These are phyloP conservation scores for Chaetomium sp. DNA, from an alignment of 2,329 filamentous ascomycete species.

Conservation along the genomic window DNA sequence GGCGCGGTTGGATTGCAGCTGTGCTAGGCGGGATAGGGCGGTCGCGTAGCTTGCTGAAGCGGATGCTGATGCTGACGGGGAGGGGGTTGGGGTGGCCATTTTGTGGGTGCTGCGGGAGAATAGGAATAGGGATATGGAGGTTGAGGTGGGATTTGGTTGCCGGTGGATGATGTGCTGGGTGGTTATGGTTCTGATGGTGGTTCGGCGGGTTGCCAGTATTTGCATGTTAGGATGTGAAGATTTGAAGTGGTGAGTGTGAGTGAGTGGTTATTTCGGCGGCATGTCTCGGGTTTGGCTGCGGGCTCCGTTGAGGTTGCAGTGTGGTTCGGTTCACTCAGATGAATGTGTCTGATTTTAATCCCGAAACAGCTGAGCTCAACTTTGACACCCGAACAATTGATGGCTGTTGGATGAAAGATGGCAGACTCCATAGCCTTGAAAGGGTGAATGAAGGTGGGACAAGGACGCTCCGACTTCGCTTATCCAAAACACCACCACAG, in stretches of 20 bases:
- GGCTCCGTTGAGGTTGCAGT: background rate
- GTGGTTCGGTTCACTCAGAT: background rate
- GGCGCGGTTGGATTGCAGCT: slow-evolving; percentile 77
- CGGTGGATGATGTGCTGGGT: background rate
- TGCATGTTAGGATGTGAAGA: background rate
- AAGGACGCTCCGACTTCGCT: background rate
- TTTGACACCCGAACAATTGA: background rate
- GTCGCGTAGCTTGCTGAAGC: slow-evolving; percentile 53
- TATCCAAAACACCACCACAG: background rate
- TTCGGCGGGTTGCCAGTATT: background rate
- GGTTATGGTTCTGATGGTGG: background rate
- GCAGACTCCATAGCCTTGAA: background rate
- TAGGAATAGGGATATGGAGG: background rate
- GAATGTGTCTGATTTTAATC: background rate
- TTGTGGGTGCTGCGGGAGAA: slow-evolving; percentile 3
- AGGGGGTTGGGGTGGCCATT: slow-evolving; percentile 17
- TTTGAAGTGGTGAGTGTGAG: background rate
- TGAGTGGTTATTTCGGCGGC: background rate
- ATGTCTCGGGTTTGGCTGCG: background rate
- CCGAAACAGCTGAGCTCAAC: background rate
- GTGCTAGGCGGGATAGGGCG: slow-evolving; percentile 73
- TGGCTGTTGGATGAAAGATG: background rate
- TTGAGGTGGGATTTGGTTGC: background rate
- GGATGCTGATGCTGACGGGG: slow-evolving; percentile 39
- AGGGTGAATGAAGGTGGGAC: background rate